phyloP scores from a whole-genome alignment of 352 stramenopile species.

The Bremia lactucae region DNA sequence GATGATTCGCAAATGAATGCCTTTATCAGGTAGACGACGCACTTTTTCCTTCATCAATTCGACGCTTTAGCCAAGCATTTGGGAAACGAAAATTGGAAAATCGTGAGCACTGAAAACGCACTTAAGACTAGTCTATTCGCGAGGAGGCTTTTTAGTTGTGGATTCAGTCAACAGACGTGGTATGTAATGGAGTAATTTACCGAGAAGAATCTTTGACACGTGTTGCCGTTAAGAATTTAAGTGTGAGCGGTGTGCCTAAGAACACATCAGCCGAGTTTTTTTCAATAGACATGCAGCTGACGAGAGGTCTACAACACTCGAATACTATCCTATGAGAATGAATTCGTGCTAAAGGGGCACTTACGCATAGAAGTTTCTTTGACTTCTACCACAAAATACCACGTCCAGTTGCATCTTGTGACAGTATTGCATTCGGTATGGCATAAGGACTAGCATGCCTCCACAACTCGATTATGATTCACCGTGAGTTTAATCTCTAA shows the following conservation, averaged over 20 bases:
- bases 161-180: constrained; percentile 61
- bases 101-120: constrained; percentile 40
- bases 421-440: constrained; percentile 83
- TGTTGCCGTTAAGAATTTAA: constrained; percentile 78
- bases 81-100: constrained; percentile 66
- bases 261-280: constrained; percentile 77
- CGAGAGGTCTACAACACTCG: constrained; percentile 89
- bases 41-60: constrained; percentile 80
- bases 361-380: constrained; percentile 76
- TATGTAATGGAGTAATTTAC: constrained; percentile 76
- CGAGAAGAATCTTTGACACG: constrained; percentile 76
- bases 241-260: constrained; percentile 67
- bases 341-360: constrained; percentile 93
- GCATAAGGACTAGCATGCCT: constrained; percentile 93
- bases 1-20: constrained; percentile 75
- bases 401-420: constrained; percentile 45
- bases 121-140: constrained; percentile 47
- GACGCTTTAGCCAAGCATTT: constrained; percentile 56
- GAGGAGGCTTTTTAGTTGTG: constrained; percentile 67
- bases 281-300: constrained; percentile 76
- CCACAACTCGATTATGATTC: constrained; percentile 96
- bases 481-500: constrained; percentile 84
- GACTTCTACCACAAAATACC: constrained; percentile 83
- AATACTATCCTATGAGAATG: constrained; percentile 98
- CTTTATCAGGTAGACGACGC: constrained; percentile 51